Percentiles rank a stretch among this genome's conserved stretches.
These are phyloP conservation scores for Tolypocladium album DNA, from an alignment of 2,329 filamentous ascomycete genomes.

Conservation along the genomic window DNA sequence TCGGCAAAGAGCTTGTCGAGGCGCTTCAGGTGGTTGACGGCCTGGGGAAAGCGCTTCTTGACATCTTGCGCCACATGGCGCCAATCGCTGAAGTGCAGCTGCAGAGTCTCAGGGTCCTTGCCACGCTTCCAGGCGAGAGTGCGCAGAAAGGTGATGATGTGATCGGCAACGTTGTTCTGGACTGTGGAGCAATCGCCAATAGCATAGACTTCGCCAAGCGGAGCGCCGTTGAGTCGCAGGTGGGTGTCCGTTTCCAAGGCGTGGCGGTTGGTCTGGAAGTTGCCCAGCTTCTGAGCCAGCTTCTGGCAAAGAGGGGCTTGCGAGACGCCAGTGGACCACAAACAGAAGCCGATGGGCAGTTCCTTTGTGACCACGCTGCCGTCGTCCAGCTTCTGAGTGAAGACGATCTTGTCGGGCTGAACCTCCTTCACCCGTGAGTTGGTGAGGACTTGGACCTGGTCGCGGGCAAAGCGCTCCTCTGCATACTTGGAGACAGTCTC, in stretches of 20 bases:
- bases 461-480: slow-evolving; percentile 80
- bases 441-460: slow-evolving; percentile 83
- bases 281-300: slow-evolving; percentile 65
- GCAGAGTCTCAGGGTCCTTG: slow-evolving; percentile 77
- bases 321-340: slow-evolving; percentile 94
- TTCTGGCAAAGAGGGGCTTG: slow-evolving; percentile 73
- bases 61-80: slow-evolving; percentile 73
- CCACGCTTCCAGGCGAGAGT: slow-evolving; percentile 86
- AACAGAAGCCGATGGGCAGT: slow-evolving; percentile 87
- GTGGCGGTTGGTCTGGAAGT: slow-evolving; percentile 74
- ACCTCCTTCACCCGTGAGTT: slow-evolving; percentile 93
- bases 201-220: slow-evolving; percentile 88
- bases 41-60: slow-evolving; percentile 83
- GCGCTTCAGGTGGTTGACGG: slow-evolving; percentile 73
- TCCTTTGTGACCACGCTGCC: slow-evolving; percentile 78
- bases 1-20: slow-evolving; percentile 84
- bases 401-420: slow-evolving; percentile 70
- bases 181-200: slow-evolving; percentile 95
- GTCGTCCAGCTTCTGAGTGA: slow-evolving; percentile 68
- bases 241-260: slow-evolving; percentile 93
- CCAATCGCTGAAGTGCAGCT: slow-evolving; percentile 85
- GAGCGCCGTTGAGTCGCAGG: slow-evolving; percentile 77
- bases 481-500: slow-evolving; percentile 88
- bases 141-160: slow-evolving; percentile 83
- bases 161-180: slow-evolving; percentile 91